These are phyloP conservation scores for Tillandsia fasciculata DNA, from an alignment of 176 grass and related monocot genomes.

Conservation along the genomic window DNA sequence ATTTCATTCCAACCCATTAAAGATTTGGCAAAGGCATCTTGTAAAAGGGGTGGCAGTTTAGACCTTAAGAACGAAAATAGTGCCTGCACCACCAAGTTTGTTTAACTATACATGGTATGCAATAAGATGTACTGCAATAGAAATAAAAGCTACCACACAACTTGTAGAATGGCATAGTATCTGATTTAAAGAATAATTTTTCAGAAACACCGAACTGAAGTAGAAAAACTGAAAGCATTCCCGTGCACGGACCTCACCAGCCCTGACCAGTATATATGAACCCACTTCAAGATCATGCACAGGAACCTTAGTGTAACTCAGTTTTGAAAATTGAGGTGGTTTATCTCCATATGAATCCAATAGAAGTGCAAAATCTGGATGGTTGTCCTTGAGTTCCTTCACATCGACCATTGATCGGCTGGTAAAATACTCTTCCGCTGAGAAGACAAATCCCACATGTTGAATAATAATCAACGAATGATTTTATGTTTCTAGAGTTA, in stretches of 20 bases:
- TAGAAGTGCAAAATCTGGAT: conserved; percentile 84
- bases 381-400: conserved; percentile 85
- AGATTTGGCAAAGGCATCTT: not conserved
- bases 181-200: not conserved
- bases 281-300: conserved; percentile 88
- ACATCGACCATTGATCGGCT: conserved; percentile 92
- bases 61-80: not conserved
- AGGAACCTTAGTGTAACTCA: conserved; percentile 77
- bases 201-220: not conserved
- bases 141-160: not conserved
- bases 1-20: too few relatives aligned
- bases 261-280: conserved; percentile 87
- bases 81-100: not conserved
- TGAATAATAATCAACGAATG: conserved; percentile 4
- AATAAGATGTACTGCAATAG: not conserved
- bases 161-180: not conserved
- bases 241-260: conserved; percentile 56
- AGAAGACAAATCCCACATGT: conserved; percentile 13
- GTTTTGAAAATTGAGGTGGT: conserved; percentile 61
- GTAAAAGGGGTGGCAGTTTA: not conserved
- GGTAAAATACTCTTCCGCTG: conserved; percentile 96
- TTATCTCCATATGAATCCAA: conserved; percentile 48
- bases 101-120: not conserved
- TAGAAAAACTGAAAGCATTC: not conserved
- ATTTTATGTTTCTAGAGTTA: not conserved